Base-by-base conservation (phyloP, 2,329 filamentous ascomycete species). In the Dactylellina cionopaga region DNA sequence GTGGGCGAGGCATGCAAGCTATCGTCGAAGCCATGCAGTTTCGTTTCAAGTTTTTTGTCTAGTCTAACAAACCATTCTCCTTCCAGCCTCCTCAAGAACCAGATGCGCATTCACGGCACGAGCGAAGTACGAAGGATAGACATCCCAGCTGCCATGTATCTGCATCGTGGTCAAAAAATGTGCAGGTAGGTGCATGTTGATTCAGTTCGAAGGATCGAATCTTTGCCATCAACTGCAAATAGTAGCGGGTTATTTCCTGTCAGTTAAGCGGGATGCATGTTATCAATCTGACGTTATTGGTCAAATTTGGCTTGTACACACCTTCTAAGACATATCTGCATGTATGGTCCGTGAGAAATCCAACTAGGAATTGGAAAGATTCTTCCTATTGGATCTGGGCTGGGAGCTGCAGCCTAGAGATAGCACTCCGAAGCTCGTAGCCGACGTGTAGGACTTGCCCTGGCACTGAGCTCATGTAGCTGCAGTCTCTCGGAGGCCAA, bases 281-380 rank as follows among this genome's bases (percentile, higher is more conserved):
- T 66, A 66, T 66, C 62, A 22, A 37, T 22, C 24, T 11, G 33
- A 55, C 27, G 44, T 33, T 25, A 66, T 66, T 66, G 62, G 62
- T 19, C 51, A 41, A 33, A 13, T 49, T 22, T 35, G 41, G 6
- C 54, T n/a, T n/a, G n/a, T n/a, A n/a, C n/a, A n/a, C n/a, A n/a
- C 43, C 31, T 66, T 56, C 51, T 56, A 51, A 66, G 62, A 66
- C 62, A 66, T 41, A 58, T 35, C 56, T 66, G 62, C 62, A 66
- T 43, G 62, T 35, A 47, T 22, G 51, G 62, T 35, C 51, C 33
- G 31, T 27, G 5, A 52, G 43, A 35, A 51, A 24, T 43, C 49
- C 22, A 46, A 9, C 22, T 24, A 54, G 49, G 41, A 55, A 24
- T 51, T 7, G 22, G 62, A 25, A 51, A 66, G 51, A 55, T 22